Conservation (phyloP, 768 basidiomycete species). For the Glaciozyma martinii region DNA sequence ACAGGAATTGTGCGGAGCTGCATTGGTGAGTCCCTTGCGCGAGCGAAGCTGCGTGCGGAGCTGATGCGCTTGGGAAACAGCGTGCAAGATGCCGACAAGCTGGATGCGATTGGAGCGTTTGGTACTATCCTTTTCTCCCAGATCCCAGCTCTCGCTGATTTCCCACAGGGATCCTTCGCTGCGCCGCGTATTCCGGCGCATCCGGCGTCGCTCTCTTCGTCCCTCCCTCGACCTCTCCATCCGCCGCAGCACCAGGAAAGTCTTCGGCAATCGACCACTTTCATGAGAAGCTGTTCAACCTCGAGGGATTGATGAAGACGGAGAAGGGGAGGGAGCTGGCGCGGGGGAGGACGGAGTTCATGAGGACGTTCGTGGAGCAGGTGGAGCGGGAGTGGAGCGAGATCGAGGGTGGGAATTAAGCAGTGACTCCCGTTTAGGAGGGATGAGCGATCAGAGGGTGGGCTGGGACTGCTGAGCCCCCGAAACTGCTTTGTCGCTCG, state of each 20-base stretch:
- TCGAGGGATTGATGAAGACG: conserved; percentile 31
- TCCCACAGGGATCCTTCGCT: conserved; percentile 29
- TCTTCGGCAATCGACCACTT: conserved; percentile 30
- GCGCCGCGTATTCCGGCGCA: conserved; percentile 30
- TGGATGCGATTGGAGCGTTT: conserved; percentile 31
- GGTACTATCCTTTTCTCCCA: background rate
- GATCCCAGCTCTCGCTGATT: background rate
- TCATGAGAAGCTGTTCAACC: conserved; percentile 32
- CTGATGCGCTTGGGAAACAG: background rate
- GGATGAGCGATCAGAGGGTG: background rate
- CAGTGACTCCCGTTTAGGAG: background rate
- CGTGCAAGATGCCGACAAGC: conserved; percentile 30
- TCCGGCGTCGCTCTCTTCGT: conserved; percentile 16
- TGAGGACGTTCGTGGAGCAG: conserved; percentile 13
- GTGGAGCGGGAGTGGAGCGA: conserved; percentile 19
- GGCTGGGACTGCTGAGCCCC: too few relatives aligned
- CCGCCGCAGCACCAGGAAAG: background rate
- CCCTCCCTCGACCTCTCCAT: background rate
- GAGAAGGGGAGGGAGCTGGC: conserved; percentile 16
- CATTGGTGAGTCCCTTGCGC: conserved; percentile 19
- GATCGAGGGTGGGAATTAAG: background rate
- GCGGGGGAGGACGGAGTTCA: conserved; percentile 2
- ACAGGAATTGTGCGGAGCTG: conserved; percentile 13
- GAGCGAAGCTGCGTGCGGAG: background rate
- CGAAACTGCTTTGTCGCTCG: too few relatives aligned